A percentile compares a stretch with the other conserved stretches of the same genome.
Conservation (phyloP, 169 alveolate species). For the Sarcocystis neurona region DNA sequence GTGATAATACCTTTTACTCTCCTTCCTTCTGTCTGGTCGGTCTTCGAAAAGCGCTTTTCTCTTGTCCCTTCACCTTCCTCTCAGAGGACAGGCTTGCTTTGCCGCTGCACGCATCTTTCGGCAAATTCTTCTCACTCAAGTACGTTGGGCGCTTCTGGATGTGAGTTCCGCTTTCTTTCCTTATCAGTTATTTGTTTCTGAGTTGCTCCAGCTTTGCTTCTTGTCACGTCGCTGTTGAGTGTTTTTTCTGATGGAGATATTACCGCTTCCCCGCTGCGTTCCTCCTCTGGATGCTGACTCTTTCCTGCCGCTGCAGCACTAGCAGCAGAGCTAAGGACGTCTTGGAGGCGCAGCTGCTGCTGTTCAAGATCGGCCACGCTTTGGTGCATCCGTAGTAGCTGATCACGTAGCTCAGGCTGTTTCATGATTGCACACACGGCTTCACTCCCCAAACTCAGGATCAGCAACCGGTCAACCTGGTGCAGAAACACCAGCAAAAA, state of each 20-base stretch:
- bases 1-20: too few relatives aligned
- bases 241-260: too few relatives aligned
- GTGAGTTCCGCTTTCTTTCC: background rate
- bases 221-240: too few relatives aligned
- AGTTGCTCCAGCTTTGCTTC: too few relatives aligned
- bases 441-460: slow-evolving; percentile 26
- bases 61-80: background rate
- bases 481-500: background rate
- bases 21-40: background rate
- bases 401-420: background rate
- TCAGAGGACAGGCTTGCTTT: background rate
- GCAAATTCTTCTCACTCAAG: background rate
- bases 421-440: background rate
- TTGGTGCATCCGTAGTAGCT: background rate
- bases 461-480: slow-evolving; percentile 16
- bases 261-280: too few relatives aligned
- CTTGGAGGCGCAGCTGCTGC: slow-evolving; percentile 11
- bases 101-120: background rate
- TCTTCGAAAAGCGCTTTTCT: background rate
- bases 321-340: background rate
- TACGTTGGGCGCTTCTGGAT: background rate
- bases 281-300: too few relatives aligned
- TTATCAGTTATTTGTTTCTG: too few relatives aligned
- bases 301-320: too few relatives aligned
- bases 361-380: background rate